Percentiles rank a stretch among this genome's conserved stretches.
Evolutionary conservation across 129 eudicot genomes (phyloP).

Genomic region (Escallonia rubra): DNA sequence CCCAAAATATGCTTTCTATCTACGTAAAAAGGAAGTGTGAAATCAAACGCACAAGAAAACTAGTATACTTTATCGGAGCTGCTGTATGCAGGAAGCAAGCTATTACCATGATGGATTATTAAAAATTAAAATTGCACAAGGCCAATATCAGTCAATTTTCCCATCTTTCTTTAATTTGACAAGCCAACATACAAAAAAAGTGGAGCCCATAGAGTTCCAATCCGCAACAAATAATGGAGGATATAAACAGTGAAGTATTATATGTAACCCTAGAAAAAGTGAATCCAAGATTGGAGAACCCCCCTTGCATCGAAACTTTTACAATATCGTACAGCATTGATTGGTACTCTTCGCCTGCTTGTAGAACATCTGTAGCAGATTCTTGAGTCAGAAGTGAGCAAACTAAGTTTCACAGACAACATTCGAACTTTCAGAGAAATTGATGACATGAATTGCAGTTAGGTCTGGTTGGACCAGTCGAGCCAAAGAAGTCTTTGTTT

Average conservation of each 20-base stretch:
- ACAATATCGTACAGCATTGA: conserved; percentile 84
- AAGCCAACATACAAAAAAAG: conserved; percentile 1
- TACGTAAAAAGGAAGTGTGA: too few species aligned
- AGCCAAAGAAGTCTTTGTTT: not conserved
- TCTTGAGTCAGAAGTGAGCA: too few species aligned
- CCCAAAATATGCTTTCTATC: too few species aligned
- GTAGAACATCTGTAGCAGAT: conserved; percentile 80
- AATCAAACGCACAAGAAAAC: too few species aligned
- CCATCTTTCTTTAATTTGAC: not conserved
- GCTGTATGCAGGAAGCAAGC: too few species aligned
- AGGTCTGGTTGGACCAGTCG: too few species aligned
- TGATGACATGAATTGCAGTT: too few species aligned
- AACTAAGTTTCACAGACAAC: not conserved
- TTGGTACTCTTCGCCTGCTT: conserved; percentile 98
- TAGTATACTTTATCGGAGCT: too few species aligned
- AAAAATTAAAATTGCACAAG: too few species aligned
- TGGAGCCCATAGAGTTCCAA: not conserved
- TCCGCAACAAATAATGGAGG: not conserved
- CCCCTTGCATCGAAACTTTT: conserved; percentile 14
- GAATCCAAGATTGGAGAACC: not conserved
- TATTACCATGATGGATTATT: too few species aligned
- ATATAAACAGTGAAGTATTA: not conserved
- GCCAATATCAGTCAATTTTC: not conserved
- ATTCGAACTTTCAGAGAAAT: not conserved
- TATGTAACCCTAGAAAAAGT: not conserved